Base-by-base conservation (phyloP, 768 basidiomycete species). In the Amanita jacksonii region DNA sequence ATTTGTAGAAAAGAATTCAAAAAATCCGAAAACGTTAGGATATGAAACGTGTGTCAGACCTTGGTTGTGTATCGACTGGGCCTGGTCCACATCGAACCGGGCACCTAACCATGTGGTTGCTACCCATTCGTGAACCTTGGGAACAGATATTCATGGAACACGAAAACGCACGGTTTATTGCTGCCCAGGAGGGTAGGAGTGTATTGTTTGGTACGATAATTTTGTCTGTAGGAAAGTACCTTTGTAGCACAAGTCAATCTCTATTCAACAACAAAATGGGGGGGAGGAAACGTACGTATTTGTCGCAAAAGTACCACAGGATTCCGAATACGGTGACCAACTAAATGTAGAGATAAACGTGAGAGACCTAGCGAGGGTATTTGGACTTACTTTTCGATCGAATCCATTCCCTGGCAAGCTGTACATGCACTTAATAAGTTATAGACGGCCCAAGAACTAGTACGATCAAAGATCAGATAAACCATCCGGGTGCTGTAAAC, bases 361-460 rank as follows among this genome's bases (percentile, higher is more conserved):
- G 36, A 10, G 16, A 23, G 8, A 19, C 5, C 19, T n/a, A 30
- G 1, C 30, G 8, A 34, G 12, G 12, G 3, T 5, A 8, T 15
- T 27, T 18, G 27, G n/a, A 45, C 44, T 25, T 22, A 22, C 44
- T 23, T 23, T 2, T 22, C 7, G 27, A 45, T 38, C n/a, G n/a
- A n/a, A n/a, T n/a, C n/a, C n/a, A n/a, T 18, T 15, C 19, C 37
- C 18, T 45, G 44, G 10, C 44, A 45, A 7, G 27, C 44, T 3
- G 44, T 45, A n/a, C 44, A 45, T 20, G 36, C 44, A 5, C 30
- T 36, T 10, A 45, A 20, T 5, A 45, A 20, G 19, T 45, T 45
- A 31, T 45, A 45, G 28, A 45, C 25, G n/a, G 44, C 35, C 44
- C 44, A 45, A 8, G 44, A 45, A 35, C 44, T 45, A 28, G 18